Conservation (phyloP, 129 eudicot species). For the Tagetes patula region DNA sequence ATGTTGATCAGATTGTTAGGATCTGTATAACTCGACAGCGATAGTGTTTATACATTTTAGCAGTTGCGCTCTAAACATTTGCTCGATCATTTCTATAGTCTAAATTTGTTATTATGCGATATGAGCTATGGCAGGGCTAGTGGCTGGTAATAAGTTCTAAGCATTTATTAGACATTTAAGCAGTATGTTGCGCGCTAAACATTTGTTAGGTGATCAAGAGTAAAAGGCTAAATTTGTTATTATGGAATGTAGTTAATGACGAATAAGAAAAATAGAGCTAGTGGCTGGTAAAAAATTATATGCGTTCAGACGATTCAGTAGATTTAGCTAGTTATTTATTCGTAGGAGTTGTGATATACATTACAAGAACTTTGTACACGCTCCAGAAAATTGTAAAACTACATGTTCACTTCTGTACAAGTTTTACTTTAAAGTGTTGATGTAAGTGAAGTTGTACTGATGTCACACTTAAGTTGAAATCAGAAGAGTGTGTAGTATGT, state of each 20-base stretch:
- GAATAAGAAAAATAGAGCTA: neutral
- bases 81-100: no score
- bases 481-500: constrained; percentile 26
- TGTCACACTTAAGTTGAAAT: constrained; percentile 1
- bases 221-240: neutral
- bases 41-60: neutral
- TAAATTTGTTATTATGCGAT: no score
- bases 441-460: constrained; percentile 9
- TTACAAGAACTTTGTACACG: neutral
- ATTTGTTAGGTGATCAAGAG: neutral
- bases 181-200: neutral
- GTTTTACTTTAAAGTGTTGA: constrained; percentile 9
- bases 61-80: neutral
- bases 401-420: neutral
- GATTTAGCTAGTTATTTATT: constrained; percentile 2
- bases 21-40: neutral
- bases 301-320: constrained; percentile 13
- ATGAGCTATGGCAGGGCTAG: no score
- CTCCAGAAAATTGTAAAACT: neutral
- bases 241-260: neutral
- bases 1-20: neutral
- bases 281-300: neutral
- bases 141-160: no score
- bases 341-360: neutral
- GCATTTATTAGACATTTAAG: no score